These are phyloP conservation scores for Bocquillonia castaneifolia DNA, from an alignment of 441 rosid species.

Conservation along the genomic window DNA sequence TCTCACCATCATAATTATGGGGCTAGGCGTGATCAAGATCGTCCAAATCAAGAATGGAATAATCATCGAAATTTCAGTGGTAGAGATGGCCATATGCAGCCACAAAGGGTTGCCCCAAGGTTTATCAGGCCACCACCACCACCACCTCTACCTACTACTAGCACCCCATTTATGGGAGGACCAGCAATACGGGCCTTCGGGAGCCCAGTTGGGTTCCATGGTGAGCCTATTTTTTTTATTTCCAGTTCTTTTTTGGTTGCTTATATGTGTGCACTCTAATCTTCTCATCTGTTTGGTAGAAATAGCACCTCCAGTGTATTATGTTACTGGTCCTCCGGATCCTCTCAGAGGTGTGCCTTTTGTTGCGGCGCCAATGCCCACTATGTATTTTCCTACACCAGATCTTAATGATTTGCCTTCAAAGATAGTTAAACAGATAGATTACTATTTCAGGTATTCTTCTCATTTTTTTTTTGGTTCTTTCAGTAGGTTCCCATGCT, in stretches of 20 bases:
- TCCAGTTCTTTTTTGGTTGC: no score
- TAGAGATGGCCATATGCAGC: constrained; percentile 58
- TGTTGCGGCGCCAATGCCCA: constrained; percentile 36
- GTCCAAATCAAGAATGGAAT: constrained; percentile 62
- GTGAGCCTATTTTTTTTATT: constrained; percentile 34
- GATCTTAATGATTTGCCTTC: constrained; percentile 53
- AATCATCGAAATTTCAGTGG: constrained; percentile 51
- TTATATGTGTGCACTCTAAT: constrained; percentile 27
- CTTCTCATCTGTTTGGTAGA: constrained; percentile 34
- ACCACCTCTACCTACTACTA: constrained; percentile 40
- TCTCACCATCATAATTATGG: constrained; percentile 42
- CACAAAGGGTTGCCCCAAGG: constrained; percentile 53
- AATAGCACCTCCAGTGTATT: constrained; percentile 43
- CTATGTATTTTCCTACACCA: constrained; percentile 41
- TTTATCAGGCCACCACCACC: constrained; percentile 55
- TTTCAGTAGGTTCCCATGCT: constrained; percentile 5
- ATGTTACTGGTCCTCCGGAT: constrained; percentile 39
- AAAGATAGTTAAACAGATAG: constrained; percentile 60
- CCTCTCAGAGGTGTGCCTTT: constrained; percentile 40
- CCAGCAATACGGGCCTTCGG: constrained; percentile 50
- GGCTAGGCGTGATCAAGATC: constrained; percentile 64
- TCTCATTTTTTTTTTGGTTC: constrained; percentile 14
- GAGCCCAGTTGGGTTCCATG: constrained; percentile 52
- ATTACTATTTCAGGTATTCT: constrained; percentile 78
- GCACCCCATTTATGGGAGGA: constrained; percentile 48